Base-by-base conservation (phyloP, 108 stramenopile species). In the Conticribra weissflogii region DNA sequence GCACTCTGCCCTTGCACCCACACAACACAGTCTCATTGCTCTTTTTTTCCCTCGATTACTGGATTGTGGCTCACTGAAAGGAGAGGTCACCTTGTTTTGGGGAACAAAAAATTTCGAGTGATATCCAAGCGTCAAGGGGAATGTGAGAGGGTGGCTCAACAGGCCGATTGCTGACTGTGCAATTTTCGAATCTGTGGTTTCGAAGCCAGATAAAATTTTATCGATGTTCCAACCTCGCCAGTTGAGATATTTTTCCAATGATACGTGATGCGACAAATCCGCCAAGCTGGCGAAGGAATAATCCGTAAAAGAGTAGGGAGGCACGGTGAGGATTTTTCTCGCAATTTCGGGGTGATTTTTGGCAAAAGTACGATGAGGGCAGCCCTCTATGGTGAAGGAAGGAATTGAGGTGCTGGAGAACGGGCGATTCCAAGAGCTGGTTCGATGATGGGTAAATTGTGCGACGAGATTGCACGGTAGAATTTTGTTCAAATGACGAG, bases 1-100 rank as follows among this genome's bases (percentile, higher is more conserved):
- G 21, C 91, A 87, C 72, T 96, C 95, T 14, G 95, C 88, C 21
- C 95, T 63, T 21, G 93, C 92, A 25, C 95, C 95, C 12, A 96
- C 78, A 65, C 95, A 96, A 44, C 87, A 88, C 51, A 74, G 41
- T 19, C 78, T 68, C 2, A 34, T 15, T 49, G 27, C 29, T 62
- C 36, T 9, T 51, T 12, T 52, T 27, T 41, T 27, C 3, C 45
- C 50, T 18, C 9, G 15, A 50, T 58, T 17, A 27, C 18, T 34
- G 1, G 21, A 2, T 2, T 31, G 22, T 22, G 3, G 7, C 31
- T 33, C 29, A 9, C 19, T 14, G 2, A 7, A 41, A 16, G 46
- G 28, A 33, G 33, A 1, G n/a, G n/a, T n/a, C n/a, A n/a, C n/a
- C n/a, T n/a, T n/a, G n/a, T n/a, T n/a, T 19, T 45, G 32, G 4